Percentiles rank a stretch among this genome's conserved stretches.
Evolutionary conservation across 176 grass and related monocot genomes (phyloP).

Genomic region (Phragmites australis): DNA sequence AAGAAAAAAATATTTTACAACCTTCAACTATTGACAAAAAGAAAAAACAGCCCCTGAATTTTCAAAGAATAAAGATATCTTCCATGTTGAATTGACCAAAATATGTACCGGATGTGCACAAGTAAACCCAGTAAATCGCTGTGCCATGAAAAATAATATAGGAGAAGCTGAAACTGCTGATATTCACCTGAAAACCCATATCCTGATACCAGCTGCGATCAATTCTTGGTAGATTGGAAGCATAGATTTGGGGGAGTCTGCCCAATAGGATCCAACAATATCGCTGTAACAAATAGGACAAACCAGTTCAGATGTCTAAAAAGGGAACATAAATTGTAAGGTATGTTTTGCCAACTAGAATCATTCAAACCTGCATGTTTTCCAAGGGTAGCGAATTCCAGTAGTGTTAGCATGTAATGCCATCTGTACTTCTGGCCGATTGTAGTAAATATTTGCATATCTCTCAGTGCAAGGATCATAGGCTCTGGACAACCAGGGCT

Average conservation of each 20-base stretch:
- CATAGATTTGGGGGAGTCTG: constrained; percentile 92
- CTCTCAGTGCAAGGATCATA: constrained; percentile 97
- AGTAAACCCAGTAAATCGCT: not conserved
- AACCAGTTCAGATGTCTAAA: constrained; percentile 22
- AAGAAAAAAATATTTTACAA: not conserved
- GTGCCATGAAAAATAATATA: constrained; percentile 31
- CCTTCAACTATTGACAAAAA: not conserved
- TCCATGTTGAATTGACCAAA: constrained; percentile 2
- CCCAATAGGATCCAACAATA: constrained; percentile 78
- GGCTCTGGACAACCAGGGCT: constrained; percentile 97
- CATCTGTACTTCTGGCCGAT: constrained; percentile 79
- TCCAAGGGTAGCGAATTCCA: constrained; percentile 79
- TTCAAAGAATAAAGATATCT: not conserved
- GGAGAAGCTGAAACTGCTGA: constrained; percentile 5
- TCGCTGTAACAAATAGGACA: constrained; percentile 49
- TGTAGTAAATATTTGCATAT: constrained; percentile 81
- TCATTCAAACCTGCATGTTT: constrained; percentile 77
- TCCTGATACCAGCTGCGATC: constrained; percentile 82
- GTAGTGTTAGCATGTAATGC: constrained; percentile 93
- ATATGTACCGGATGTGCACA: not conserved
- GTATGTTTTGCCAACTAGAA: constrained; percentile 1
- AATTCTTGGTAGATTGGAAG: constrained; percentile 94
- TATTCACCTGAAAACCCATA: constrained; percentile 94
- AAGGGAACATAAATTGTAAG: not conserved
- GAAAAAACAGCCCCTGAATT: not conserved